A percentile compares a stretch with the other conserved stretches of the same genome.
These are phyloP conservation scores for Solanum sejunctum DNA, from an alignment of 257 asterid species.

Conservation along the genomic window DNA sequence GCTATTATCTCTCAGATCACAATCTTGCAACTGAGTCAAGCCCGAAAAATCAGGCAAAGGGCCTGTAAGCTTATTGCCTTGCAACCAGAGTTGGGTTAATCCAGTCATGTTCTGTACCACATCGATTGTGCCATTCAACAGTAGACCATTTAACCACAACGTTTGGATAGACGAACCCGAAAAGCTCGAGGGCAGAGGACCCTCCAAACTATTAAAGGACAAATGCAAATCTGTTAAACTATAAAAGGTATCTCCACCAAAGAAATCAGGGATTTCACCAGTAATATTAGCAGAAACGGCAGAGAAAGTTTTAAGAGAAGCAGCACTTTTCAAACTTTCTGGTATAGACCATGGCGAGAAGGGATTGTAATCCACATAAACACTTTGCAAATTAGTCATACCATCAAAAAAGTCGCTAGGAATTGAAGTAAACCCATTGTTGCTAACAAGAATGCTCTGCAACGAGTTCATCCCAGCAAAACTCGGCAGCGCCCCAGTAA, in stretches of 20 bases:
- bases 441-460: slow-evolving; percentile 20
- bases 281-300: slow-evolving; percentile 40
- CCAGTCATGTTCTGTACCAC: slow-evolving; percentile 4
- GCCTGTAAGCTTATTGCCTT: slow-evolving; percentile 1
- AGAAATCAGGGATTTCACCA: slow-evolving; percentile 52
- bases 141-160: slow-evolving; percentile 3
- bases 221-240: slow-evolving; percentile 29
- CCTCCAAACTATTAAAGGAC: slow-evolving; percentile 46
- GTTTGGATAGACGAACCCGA: slow-evolving; percentile 3
- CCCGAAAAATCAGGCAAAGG: slow-evolving; percentile 13
- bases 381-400: slow-evolving; percentile 37
- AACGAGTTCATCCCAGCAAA: slow-evolving; percentile 44
- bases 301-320: slow-evolving; percentile 33
- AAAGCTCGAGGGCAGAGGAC: slow-evolving; percentile 48
- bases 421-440: slow-evolving; percentile 48
- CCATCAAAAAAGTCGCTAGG: slow-evolving; percentile 77
- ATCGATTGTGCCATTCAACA: not conserved
- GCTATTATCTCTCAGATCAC: slow-evolving; percentile 3
- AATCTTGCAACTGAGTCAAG: not conserved
- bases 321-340: slow-evolving; percentile 24
- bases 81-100: slow-evolving; percentile 1
- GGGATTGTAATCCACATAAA: slow-evolving; percentile 46
- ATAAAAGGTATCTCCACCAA: slow-evolving; percentile 22
- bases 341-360: slow-evolving; percentile 55
- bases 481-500: slow-evolving; percentile 61